Conservation (phyloP, 1,139 yeast genomes). For the Taphrina populina region DNA sequence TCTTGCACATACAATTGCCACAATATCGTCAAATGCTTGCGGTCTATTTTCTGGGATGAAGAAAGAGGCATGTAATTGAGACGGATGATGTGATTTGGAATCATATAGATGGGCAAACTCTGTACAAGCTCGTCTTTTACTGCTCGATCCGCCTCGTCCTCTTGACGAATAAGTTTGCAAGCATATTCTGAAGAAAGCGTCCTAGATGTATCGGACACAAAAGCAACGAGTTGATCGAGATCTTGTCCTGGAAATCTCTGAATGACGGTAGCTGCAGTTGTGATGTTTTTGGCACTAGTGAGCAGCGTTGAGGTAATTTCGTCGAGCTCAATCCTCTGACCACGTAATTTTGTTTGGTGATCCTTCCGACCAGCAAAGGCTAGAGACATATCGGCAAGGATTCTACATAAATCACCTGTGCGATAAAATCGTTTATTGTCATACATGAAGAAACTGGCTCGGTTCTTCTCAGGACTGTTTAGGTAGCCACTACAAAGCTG, state of each 20-base stretch:
- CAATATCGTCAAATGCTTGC: slow-evolving; percentile 5
- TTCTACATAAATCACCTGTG: slow-evolving; percentile 40
- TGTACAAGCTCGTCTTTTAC: slow-evolving; percentile 31
- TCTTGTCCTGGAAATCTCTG: slow-evolving; percentile 30
- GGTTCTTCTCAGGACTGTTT: slow-evolving; percentile 39
- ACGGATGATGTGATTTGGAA: slow-evolving; percentile 37
- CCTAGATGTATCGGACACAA: slow-evolving; percentile 5
- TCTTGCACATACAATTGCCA: background rate
- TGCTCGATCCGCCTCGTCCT: background rate
- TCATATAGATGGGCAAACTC: slow-evolving; percentile 39
- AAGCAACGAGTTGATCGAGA: slow-evolving; percentile 38
- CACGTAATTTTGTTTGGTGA: slow-evolving; percentile 40
- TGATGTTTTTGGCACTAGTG: slow-evolving; percentile 14
- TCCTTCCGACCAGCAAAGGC: slow-evolving; percentile 40
- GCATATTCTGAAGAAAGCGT: background rate
- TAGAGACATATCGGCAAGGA: slow-evolving; percentile 37
- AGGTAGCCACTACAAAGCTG: slow-evolving; percentile 42
- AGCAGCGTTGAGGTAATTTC: slow-evolving; percentile 37
- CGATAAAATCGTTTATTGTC: slow-evolving; percentile 35
- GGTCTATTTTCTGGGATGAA: slow-evolving; percentile 39
- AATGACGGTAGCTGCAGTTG: slow-evolving; percentile 36
- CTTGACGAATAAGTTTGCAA: background rate
- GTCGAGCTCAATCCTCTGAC: slow-evolving; percentile 40
- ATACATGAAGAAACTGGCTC: slow-evolving; percentile 33
- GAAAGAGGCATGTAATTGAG: slow-evolving; percentile 38